Base-by-base conservation (phyloP, 768 basidiomycete species). In the Mycena vulgaris region DNA sequence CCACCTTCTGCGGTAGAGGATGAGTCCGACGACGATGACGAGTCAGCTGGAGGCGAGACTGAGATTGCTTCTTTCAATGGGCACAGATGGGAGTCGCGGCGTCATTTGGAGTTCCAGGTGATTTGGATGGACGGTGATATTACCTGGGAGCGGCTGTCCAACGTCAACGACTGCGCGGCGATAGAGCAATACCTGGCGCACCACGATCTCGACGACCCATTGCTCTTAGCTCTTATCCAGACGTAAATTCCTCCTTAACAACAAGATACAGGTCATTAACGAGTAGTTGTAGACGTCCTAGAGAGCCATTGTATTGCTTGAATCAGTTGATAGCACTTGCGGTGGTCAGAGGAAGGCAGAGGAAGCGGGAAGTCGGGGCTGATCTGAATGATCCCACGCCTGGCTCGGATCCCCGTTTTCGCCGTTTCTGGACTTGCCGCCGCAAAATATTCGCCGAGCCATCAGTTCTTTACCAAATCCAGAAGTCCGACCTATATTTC, bases 91-190 rank as follows among this genome's bases (percentile, higher is more conserved):
- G 57, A 21, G 40, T 28, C 14, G 27, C 57, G 57, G 19, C 40
- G 57, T 14, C 2, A 59, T 45, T 21, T 59, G 57, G 57, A 59
- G 57, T 59, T 59, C 59, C 66, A 71, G 48, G 56, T 71, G 33
- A 33, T 62, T 6, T 71, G 70, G 70, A 45, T 14, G 21, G 66
- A 71, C 25, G 55, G 49, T 0, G 66, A 68, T 48, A 23, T 55
- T 2, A 71, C 70, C 35, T 71, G 70, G 70, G 70, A 71, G 40
- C 58, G 42, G 21, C 25, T 71, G 40, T 23, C n/a, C 17, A 71
- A 28, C 19, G 66, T 68, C 28, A 55, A 68, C 11, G 62, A 68
- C 59, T 68, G 65, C 37, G 59, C 37, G 51, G 70, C 60, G 39
- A 52, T 71, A 45, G 61, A 62, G 3, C 5, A 39, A 3, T 62